A percentile compares a stretch with the other conserved stretches of the same genome.
Conservation (phyloP, 2,329 filamentous ascomycete genomes). For the Epichloe aotearoae region DNA sequence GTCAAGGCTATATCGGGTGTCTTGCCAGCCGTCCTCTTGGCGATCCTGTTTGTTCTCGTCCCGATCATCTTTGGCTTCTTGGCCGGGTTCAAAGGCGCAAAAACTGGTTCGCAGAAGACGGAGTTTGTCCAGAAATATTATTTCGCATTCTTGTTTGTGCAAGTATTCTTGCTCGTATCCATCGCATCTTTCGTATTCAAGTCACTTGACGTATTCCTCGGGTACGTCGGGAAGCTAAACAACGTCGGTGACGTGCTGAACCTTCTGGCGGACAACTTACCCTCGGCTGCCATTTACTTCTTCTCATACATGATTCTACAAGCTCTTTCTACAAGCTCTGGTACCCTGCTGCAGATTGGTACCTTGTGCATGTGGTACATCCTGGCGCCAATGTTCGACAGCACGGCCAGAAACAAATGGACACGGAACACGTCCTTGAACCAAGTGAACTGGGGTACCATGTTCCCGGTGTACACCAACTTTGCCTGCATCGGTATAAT, state of each 20-base stretch:
- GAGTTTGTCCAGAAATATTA: conserved; percentile 86
- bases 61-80: conserved; percentile 67
- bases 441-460: conserved; percentile 75
- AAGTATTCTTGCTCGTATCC: conserved; percentile 87
- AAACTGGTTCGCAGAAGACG: conserved; percentile 66
- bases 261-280: conserved; percentile 65
- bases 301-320: conserved; percentile 98
- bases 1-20: conserved; percentile 65
- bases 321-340: conserved; percentile 79
- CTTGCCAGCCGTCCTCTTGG: conserved; percentile 64
- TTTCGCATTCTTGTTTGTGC: conserved; percentile 87
- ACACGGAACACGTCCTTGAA: conserved; percentile 65
- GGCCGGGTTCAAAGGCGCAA: conserved; percentile 60
- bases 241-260: conserved; percentile 56
- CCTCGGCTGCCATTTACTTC: conserved; percentile 87
- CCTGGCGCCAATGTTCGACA: conserved; percentile 68
- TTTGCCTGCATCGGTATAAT: conserved; percentile 86
- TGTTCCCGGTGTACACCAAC: conserved; percentile 94
- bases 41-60: conserved; percentile 65
- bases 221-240: conserved; percentile 28
- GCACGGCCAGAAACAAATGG: conserved; percentile 73
- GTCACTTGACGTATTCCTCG: conserved; percentile 48
- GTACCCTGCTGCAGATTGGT: conserved; percentile 73
- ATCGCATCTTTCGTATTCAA: conserved; percentile 61
- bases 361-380: conserved; percentile 71